phyloP scores from a whole-genome alignment of 768 basidiomycete species.

The Austroboletus eburneus region DNA sequence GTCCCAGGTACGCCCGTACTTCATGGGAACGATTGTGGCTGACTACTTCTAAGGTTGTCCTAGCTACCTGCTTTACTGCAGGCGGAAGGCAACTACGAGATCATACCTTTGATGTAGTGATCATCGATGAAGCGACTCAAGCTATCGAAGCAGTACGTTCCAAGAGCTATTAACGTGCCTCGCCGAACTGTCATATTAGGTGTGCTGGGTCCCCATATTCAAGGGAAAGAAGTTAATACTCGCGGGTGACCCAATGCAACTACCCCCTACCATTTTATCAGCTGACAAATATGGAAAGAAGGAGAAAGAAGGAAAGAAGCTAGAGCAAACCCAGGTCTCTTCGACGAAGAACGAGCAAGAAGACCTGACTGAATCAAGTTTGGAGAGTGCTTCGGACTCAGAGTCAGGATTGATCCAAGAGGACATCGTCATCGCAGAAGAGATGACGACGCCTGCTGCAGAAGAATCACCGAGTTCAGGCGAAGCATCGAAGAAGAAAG shows the following conservation, averaged over 20 bases:
- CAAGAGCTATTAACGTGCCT: neutral
- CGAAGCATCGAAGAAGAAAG: conserved; percentile 12
- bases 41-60: conserved; percentile 53
- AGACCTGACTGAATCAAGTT: conserved; percentile 4
- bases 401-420: conserved; percentile 19
- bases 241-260: conserved; percentile 93
- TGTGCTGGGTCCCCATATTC: conserved; percentile 92
- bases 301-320: conserved; percentile 37
- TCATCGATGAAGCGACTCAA: conserved; percentile 98
- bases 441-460: conserved; percentile 2
- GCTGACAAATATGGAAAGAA: conserved; percentile 41
- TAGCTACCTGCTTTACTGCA: conserved; percentile 93
- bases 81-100: conserved; percentile 79
- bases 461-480: conserved; percentile 2
- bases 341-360: neutral
- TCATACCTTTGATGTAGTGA: conserved; percentile 82
- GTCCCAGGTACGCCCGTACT: conserved; percentile 52
- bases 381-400: conserved; percentile 9
- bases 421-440: conserved; percentile 20
- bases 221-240: conserved; percentile 87
- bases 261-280: conserved; percentile 90
- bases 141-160: conserved; percentile 82
- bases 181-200: conserved; percentile 4
- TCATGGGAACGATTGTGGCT: neutral
- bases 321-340: neutral